Percentiles rank a stretch among this genome's conserved stretches.
phyloP scores from a whole-genome alignment of 2,329 filamentous ascomycete species.

The Ophiostoma angusticollis region DNA sequence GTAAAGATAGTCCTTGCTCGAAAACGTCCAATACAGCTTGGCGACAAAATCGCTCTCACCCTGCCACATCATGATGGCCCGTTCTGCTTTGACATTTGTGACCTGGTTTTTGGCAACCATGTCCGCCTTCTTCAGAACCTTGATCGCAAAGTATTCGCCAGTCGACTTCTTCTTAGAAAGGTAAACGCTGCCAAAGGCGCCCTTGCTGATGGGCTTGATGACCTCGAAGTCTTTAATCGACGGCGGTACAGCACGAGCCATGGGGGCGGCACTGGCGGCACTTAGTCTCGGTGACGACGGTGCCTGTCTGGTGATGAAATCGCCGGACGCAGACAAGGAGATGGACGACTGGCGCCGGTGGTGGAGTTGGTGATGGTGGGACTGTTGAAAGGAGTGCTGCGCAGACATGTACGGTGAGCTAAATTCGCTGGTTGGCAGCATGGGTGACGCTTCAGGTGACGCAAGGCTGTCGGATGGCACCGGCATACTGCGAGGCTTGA shows the following conservation, averaged over 20 bases:
- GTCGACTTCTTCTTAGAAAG: slow-evolving; percentile 97
- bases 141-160: slow-evolving; percentile 96
- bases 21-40: slow-evolving; percentile 99
- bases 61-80: slow-evolving; percentile 99
- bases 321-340: slow-evolving; percentile 34
- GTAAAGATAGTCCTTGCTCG: slow-evolving; percentile 97
- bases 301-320: slow-evolving; percentile 43
- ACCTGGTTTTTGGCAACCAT: slow-evolving; percentile 99
- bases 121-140: slow-evolving; percentile 97
- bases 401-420: slow-evolving; percentile 49
- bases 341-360: slow-evolving; percentile 88
- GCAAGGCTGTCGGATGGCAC: slow-evolving; percentile 51
- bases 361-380: slow-evolving; percentile 36
- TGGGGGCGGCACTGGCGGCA: slow-evolving; percentile 63
- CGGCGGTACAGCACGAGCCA: slow-evolving; percentile 77
- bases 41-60: slow-evolving; percentile 98
- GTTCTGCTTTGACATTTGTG: slow-evolving; percentile 95
- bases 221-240: slow-evolving; percentile 99
- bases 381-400: slow-evolving; percentile 50
- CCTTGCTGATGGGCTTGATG: slow-evolving; percentile 98
- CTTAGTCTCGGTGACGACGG: slow-evolving; percentile 74
- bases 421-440: slow-evolving; percentile 72
- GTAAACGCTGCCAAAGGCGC: slow-evolving; percentile 95
- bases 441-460: slow-evolving; percentile 82
- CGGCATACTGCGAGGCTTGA: slow-evolving; percentile 58